These are phyloP conservation scores for Dioscorea alata DNA, from an alignment of 106 monocot species.

Conservation along the genomic window DNA sequence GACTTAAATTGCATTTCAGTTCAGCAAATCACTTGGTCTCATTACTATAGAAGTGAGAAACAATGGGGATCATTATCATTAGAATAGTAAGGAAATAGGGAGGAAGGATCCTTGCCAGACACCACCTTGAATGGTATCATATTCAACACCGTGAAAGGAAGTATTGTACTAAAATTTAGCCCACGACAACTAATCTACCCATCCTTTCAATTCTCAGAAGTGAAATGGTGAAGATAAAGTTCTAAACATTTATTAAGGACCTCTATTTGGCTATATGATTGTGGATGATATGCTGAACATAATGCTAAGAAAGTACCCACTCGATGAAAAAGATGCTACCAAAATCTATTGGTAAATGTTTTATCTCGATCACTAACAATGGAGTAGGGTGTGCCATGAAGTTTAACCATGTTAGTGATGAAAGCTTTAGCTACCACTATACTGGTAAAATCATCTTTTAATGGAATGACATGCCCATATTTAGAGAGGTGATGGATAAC, in stretches of 20 bases:
- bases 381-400: not conserved
- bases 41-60: not conserved
- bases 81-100: not conserved
- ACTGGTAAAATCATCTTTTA: not conserved
- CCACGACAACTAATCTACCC: not conserved
- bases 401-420: not conserved
- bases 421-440: not conserved
- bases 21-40: not conserved
- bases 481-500: slow-evolving; percentile 5
- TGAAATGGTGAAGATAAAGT: not conserved
- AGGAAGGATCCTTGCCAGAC: not conserved
- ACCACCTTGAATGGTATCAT: not conserved
- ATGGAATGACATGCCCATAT: not conserved
- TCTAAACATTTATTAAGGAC: not conserved
- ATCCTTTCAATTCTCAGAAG: not conserved
- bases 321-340: not conserved
- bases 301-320: not conserved
- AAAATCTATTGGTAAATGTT: not conserved
- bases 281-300: not conserved
- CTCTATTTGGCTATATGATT: not conserved
- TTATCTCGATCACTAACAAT: not conserved
- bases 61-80: not conserved
- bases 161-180: not conserved
- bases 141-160: not conserved
- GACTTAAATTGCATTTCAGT: not conserved